Evolutionary conservation across 2,329 filamentous ascomycete genomes (phyloP), one percentile per base, ranked within the genome.

Genomic region (Pseudogymnoascus sp.): DNA sequence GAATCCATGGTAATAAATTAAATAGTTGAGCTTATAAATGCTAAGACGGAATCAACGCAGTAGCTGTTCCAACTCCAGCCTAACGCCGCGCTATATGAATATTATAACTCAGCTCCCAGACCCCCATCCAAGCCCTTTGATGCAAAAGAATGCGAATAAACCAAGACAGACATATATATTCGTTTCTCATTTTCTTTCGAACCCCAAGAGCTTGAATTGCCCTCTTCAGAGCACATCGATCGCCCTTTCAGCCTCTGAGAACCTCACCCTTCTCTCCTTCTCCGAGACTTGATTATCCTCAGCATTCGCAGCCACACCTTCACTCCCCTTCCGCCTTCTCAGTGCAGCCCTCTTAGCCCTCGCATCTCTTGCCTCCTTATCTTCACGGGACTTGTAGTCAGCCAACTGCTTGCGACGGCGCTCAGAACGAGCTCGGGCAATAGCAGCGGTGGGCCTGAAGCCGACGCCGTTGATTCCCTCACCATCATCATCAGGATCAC

Each of bases 381-480:
- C 83, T 69, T 87, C 84, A 21, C 85, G 78, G 68, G 80, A 84
- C 67, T 77, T 80, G 71, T 87, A 88, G 54, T 86, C 85, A 8
- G 80, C 80, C 69, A 88, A 79, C 72, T 88, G 86, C 72, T 84
- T 81, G 64, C 78, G 79, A 42, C 85, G 78, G 70, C 82, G 84
- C 73, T 83, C 77, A 1, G 80, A 76, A 16, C 85, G 79, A 4
- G 81, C 80, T 64, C 84, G 80, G 5, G 84, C 85, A 51, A 86
- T 77, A 18, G 83, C 84, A 5, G 85, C 78, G 0, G 84, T 87
- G 1, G 86, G 85, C 68, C 80, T 84, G 75, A 88, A 88, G 0
- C 86, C 86, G 65, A 88, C 84, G 4, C 86, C 86, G 71, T 88
- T 87, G 69, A 88, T 84, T 21, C 86, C 86, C 3, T 81, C 83